Percentiles rank a stretch among this genome's conserved stretches.
Evolutionary conservation across 768 basidiomycete genomes (phyloP).

Genomic region (Suillus subaureus): DNA sequence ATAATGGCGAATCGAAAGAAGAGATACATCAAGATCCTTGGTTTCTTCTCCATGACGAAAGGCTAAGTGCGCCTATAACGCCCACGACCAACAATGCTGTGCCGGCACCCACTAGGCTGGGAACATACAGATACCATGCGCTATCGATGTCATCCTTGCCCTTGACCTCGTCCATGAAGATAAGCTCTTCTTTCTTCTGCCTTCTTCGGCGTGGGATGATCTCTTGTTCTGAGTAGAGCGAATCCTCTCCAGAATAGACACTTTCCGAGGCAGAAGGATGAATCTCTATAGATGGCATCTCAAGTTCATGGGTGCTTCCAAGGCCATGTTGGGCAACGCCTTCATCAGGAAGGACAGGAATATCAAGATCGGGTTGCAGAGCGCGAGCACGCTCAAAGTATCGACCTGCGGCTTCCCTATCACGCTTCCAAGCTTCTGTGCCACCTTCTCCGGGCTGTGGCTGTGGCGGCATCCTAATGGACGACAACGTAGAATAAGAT

Average conservation of each 20-base stretch:
- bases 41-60: conserved; percentile 69
- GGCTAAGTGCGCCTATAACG: conserved; percentile 75
- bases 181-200: conserved; percentile 58
- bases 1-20: conserved; percentile 3
- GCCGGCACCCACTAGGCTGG: conserved; percentile 81
- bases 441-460: conserved; percentile 56
- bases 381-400: conserved; percentile 72
- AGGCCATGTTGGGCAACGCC: conserved; percentile 29
- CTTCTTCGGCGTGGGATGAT: conserved; percentile 47
- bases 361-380: conserved; percentile 65
- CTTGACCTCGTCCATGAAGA: conserved; percentile 47
- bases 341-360: conserved; percentile 64
- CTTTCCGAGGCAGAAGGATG: conserved; percentile 29
- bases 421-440: conserved; percentile 72
- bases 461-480: conserved; percentile 65
- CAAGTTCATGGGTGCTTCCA: conserved; percentile 44
- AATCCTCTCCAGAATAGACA: conserved; percentile 29
- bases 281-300: conserved; percentile 71
- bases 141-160: conserved; percentile 60
- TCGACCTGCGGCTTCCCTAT: conserved; percentile 67
- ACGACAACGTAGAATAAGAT: conserved; percentile 77
- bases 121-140: conserved; percentile 81
- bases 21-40: conserved; percentile 50
- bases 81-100: conserved; percentile 80
- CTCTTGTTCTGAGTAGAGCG: conserved; percentile 32